phyloP scores from a whole-genome alignment of 169 alveolate genomes.

The Eimeria brunetti region DNA sequence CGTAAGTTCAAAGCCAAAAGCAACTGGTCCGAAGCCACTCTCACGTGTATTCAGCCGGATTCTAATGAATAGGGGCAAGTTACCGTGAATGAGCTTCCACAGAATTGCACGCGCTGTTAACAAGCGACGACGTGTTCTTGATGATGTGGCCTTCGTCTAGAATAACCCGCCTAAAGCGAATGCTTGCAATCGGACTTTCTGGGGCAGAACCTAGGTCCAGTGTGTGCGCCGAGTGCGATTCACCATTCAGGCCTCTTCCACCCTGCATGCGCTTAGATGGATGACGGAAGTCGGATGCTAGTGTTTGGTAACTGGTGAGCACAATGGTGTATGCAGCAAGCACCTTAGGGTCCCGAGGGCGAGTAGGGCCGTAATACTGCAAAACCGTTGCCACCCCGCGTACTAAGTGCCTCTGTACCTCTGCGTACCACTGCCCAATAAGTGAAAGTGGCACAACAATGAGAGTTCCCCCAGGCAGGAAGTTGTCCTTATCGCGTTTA shows the following conservation, averaged over 20 bases:
- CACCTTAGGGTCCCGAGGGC: slow-evolving; percentile 79
- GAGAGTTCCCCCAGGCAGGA: slow-evolving; percentile 87
- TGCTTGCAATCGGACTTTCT: slow-evolving; percentile 85
- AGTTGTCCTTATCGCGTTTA: slow-evolving; percentile 39
- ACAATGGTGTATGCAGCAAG: slow-evolving; percentile 87
- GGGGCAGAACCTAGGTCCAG: slow-evolving; percentile 4
- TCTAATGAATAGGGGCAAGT: neutral
- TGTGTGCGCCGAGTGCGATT: neutral
- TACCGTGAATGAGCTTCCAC: slow-evolving; percentile 87
- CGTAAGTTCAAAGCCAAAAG: neutral
- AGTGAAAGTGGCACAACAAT: slow-evolving; percentile 89
- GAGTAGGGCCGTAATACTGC: slow-evolving; percentile 83
- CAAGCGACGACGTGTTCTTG: slow-evolving; percentile 88
- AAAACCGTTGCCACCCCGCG: slow-evolving; percentile 83
- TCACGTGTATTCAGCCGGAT: neutral
- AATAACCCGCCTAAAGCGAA: slow-evolving; percentile 91
- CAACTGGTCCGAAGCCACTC: neutral
- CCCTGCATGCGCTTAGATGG: slow-evolving; percentile 12
- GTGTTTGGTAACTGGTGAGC: slow-evolving; percentile 91
- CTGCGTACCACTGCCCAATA: slow-evolving; percentile 88
- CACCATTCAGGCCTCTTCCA: neutral
- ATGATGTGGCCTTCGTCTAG: slow-evolving; percentile 96
- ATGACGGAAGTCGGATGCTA: slow-evolving; percentile 86
- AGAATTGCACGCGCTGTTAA: slow-evolving; percentile 89
- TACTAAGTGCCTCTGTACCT: slow-evolving; percentile 85